These are phyloP conservation scores for Penicillium pulvis DNA, from an alignment of 495 filamentous ascomycete genomes.

Conservation along the genomic window DNA sequence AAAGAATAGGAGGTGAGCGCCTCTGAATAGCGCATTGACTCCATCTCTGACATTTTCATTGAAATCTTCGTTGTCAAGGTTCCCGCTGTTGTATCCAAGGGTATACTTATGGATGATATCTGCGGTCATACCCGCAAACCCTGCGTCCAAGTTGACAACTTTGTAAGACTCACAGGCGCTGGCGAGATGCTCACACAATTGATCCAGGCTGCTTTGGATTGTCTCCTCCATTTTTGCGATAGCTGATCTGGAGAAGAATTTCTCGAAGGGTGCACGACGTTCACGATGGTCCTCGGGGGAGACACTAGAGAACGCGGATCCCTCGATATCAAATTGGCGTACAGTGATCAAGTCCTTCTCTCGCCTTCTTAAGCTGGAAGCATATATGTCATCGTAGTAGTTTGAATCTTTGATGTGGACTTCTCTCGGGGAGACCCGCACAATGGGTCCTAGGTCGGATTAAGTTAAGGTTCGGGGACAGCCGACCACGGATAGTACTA, in stretches of 20 bases:
- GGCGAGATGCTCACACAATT: constrained; percentile 16
- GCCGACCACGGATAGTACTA: constrained; percentile 1
- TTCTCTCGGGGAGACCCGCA: constrained; percentile 54
- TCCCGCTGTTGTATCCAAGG: constrained; percentile 25
- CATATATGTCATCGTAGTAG: constrained; percentile 42
- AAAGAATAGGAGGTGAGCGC: constrained; percentile 21
- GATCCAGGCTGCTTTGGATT: constrained; percentile 21
- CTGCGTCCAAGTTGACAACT: constrained; percentile 25
- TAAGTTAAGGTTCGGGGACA: neutral
- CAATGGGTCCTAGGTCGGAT: constrained; percentile 45
- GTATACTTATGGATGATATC: constrained; percentile 33
- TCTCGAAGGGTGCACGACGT: constrained; percentile 27
- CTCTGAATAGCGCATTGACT: constrained; percentile 20
- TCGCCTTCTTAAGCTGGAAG: constrained; percentile 21
- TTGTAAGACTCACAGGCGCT: constrained; percentile 13
- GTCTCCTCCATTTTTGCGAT: constrained; percentile 17
- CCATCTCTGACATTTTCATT: constrained; percentile 27
- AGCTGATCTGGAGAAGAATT: constrained; percentile 31
- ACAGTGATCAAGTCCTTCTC: constrained; percentile 28
- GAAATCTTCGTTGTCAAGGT: constrained; percentile 30
- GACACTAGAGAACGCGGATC: constrained; percentile 23
- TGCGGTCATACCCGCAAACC: constrained; percentile 26
- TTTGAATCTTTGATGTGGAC: constrained; percentile 45
- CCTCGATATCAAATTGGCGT: constrained; percentile 20
- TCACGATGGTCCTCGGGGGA: constrained; percentile 26